Conservation (phyloP, 208 protist genomes). For the Trypanosoma melophagium region DNA sequence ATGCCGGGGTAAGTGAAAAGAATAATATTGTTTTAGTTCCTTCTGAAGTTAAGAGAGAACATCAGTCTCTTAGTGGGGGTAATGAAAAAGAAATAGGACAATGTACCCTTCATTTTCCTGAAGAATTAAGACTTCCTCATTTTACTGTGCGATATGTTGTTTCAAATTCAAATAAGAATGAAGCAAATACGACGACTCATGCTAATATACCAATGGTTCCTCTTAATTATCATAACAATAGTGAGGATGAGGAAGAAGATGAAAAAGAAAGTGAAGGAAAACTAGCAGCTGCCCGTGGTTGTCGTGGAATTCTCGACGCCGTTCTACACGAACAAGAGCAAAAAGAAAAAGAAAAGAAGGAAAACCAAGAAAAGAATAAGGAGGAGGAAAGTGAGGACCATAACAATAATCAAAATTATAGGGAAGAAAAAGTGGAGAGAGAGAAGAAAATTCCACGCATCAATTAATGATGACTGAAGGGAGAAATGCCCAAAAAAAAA, state of each 20-base stretch:
- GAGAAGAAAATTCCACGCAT: not conserved
- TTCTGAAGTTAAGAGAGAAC: not conserved
- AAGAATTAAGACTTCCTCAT: conserved; percentile 49
- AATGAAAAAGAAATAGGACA: conserved; percentile 19
- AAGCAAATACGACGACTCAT: not conserved
- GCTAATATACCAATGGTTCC: conserved; percentile 30
- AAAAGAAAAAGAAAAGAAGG: conserved; percentile 6
- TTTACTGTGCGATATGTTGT: conserved; percentile 51
- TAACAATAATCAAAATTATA: not conserved
- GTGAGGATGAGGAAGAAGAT: conserved; percentile 39
- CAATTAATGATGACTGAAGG: not conserved
- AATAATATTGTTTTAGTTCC: conserved; percentile 6
- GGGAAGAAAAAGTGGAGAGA: conserved; percentile 6
- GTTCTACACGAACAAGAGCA: conserved; percentile 6
- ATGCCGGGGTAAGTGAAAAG: not conserved
- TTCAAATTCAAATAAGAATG: conserved; percentile 7
- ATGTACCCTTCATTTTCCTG: conserved; percentile 63
- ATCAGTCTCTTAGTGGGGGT: conserved; percentile 6
- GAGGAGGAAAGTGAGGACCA: not conserved
- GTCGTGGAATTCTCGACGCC: conserved; percentile 15
- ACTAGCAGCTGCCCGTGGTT: not conserved
- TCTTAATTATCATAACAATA: conserved; percentile 35
- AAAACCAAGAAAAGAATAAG: not conserved
- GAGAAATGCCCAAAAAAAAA: conserved; percentile 3
- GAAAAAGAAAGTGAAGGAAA: conserved; percentile 28